These are phyloP conservation scores for Fusarium sulawesiense DNA, from an alignment of 2,329 filamentous ascomycete species.

Conservation along the genomic window DNA sequence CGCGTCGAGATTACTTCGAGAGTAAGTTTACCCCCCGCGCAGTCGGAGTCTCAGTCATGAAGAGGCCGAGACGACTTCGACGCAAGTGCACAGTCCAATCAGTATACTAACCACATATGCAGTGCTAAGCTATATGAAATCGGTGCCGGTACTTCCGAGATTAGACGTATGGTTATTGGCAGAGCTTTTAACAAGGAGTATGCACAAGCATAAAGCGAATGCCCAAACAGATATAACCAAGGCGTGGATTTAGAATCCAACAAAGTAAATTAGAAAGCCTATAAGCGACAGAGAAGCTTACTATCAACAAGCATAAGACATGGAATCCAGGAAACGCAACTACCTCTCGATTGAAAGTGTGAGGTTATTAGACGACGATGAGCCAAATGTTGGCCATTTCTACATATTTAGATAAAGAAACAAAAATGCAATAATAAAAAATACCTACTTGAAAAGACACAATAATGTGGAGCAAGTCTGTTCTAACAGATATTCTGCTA, in stretches of 20 bases:
- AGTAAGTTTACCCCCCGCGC: conserved; percentile 57
- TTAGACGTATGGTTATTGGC: conserved; percentile 94
- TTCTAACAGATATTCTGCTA: neutral
- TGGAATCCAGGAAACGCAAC: conserved; percentile 17
- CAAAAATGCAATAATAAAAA: neutral
- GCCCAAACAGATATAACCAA: neutral
- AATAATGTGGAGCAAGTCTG: neutral
- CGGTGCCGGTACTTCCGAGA: conserved; percentile 94
- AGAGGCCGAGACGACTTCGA: neutral
- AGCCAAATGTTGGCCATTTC: neutral
- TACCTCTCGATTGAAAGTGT: neutral
- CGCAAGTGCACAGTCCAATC: neutral
- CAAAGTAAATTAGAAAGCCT: neutral
- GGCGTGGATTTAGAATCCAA: neutral
- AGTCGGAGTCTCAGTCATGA: neutral
- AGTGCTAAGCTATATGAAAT: conserved; percentile 91
- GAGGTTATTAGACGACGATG: neutral
- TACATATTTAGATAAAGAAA: neutral
- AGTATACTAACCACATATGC: conserved; percentile 46
- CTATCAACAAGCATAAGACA: neutral
- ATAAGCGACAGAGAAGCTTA: neutral
- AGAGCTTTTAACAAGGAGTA: conserved; percentile 91
- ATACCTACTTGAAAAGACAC: neutral
- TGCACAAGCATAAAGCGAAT: conserved; percentile 51
- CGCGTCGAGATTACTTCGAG: conserved; percentile 83